These are phyloP conservation scores for Capsicum pubescens DNA, from an alignment of 257 asterid genomes.

Conservation along the genomic window DNA sequence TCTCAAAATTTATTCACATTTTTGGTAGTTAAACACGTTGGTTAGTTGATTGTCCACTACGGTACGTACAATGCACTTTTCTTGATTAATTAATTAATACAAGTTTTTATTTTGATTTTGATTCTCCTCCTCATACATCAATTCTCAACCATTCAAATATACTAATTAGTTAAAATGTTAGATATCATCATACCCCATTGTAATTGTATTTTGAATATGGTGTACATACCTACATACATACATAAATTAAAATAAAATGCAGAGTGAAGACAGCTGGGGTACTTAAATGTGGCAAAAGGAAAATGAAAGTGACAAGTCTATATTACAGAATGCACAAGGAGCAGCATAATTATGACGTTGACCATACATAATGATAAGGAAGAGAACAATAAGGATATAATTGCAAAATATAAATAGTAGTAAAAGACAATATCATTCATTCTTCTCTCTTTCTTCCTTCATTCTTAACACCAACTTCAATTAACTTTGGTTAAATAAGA, in stretches of 20 bases:
- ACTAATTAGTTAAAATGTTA: background rate
- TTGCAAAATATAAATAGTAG: background rate
- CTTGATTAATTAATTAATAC: background rate
- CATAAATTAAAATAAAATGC: background rate
- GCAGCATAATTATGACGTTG: conserved; percentile 23
- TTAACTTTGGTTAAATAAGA: background rate
- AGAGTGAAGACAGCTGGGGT: background rate
- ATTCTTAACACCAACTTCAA: background rate
- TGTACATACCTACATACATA: background rate
- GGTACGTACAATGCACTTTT: background rate
- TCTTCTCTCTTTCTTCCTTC: background rate
- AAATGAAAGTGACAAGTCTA: conserved; percentile 13
- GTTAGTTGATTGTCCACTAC: background rate
- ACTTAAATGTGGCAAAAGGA: background rate
- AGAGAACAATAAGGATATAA: conserved; percentile 25
- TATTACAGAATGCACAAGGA: background rate
- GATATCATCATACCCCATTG: too few relatives aligned
- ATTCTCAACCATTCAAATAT: background rate
- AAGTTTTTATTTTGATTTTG: background rate
- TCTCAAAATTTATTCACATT: background rate
- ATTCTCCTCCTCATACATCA: background rate
- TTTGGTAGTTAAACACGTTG: background rate
- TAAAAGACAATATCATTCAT: conserved; percentile 16
- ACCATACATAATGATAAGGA: conserved; percentile 27
- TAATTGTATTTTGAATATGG: background rate